Evolutionary conservation across 768 basidiomycete genomes (phyloP), one percentile per base, ranked within the genome.

Genomic region (Lactarius hatsudake): DNA sequence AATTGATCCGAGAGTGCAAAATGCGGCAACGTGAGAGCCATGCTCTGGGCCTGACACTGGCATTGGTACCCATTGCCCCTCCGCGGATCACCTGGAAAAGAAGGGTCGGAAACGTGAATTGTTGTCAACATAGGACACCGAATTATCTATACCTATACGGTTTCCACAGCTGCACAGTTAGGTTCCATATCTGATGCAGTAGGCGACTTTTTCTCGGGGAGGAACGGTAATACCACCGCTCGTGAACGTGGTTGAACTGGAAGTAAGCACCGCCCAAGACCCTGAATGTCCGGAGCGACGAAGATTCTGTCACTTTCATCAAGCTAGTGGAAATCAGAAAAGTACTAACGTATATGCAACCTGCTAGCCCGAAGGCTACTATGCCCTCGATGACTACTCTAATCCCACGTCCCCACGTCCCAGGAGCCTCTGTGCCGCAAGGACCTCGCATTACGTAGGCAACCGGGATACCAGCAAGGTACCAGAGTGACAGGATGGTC

Each of bases 321-420:
- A 5, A 15, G 12, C 23, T 12, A 38, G 2, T 18, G 15, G 13
- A 23, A 48, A 48, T 34, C 23, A 36, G 20, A 54, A 34, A 26
- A 7, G 7, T n/a, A 38, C 67, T 23, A 2, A 68, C 67, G 17
- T 64, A 64, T 3, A 68, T 68, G 26, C 54, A 36, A 32, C 20
- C 62, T 0, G 58, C 67, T 0, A 68, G 59, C 6, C 62, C 63
- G 26, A 68, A 68, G 23, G 67, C 62, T 2, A 68, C 63, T 30
- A 68, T 1, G 0, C 67, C 67, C 7, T 68, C 67, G 20, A 68
- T 64, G 15, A 68, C 61, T 5, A 68, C 67, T 38, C 67, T 55
- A 20, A 55, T 28, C 0, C 42, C 53, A 9, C 67, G 62, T 0
- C 62, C 67, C 67, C 62, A 64, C 1, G 12, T 64, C 1, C 67